Evolutionary conservation across 495 filamentous ascomycete species (phyloP).

Genomic region (Lasiosphaeria hispida): DNA sequence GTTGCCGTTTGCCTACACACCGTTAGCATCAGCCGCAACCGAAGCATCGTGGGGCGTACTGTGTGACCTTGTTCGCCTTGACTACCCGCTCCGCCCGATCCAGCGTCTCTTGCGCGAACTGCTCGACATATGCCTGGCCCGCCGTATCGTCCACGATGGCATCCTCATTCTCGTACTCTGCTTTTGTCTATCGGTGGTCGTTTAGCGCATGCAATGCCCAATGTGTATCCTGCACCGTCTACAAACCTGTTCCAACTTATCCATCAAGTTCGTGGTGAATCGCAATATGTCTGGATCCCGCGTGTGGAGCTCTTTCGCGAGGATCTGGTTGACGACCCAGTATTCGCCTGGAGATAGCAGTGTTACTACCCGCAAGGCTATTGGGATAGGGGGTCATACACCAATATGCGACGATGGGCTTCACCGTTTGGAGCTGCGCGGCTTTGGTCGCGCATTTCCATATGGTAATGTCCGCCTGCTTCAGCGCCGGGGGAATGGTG

Average conservation of each 20-base stretch:
- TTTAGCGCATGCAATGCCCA: neutral
- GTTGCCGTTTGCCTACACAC: slow-evolving; percentile 77
- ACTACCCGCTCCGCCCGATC: slow-evolving; percentile 77
- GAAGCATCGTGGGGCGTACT: slow-evolving; percentile 45
- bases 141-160: slow-evolving; percentile 79
- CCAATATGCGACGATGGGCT: slow-evolving; percentile 90
- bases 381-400: slow-evolving; percentile 53
- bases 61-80: slow-evolving; percentile 78
- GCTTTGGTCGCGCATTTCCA: slow-evolving; percentile 72
- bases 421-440: slow-evolving; percentile 75
- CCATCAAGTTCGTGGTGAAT: slow-evolving; percentile 83
- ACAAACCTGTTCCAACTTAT: slow-evolving; percentile 80
- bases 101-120: slow-evolving; percentile 88
- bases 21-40: neutral
- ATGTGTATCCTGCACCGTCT: neutral
- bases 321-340: slow-evolving; percentile 88
- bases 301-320: slow-evolving; percentile 73
- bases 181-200: slow-evolving; percentile 56
- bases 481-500: slow-evolving; percentile 66
- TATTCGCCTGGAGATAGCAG: slow-evolving; percentile 67
- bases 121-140: slow-evolving; percentile 86
- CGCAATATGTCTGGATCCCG: slow-evolving; percentile 67
- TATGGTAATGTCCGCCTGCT: slow-evolving; percentile 70
- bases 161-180: slow-evolving; percentile 48
- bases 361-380: slow-evolving; percentile 8